Conservation (phyloP, 2,329 filamentous ascomycete species). For the Fusarium tuaranense region DNA sequence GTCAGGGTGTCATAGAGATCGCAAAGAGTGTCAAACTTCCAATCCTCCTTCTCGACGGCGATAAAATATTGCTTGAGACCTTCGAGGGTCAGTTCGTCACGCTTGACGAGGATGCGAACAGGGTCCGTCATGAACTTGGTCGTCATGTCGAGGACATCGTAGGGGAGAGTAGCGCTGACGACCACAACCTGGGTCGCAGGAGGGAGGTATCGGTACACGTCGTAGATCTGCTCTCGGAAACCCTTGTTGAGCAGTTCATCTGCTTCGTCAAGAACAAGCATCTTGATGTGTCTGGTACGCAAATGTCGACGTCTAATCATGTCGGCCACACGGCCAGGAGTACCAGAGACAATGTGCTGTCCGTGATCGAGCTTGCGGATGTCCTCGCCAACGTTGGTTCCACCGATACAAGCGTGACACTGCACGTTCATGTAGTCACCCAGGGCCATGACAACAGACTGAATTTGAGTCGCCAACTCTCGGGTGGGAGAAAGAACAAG, state of each 20-base stretch:
- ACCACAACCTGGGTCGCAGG: conserved; percentile 99
- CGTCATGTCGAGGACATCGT: conserved; percentile 98
- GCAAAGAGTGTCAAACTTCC: conserved; percentile 99
- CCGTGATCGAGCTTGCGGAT: conserved; percentile 98
- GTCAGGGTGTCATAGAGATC: conserved; percentile 99
- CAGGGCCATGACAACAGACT: conserved; percentile 99
- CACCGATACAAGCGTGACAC: conserved; percentile 98
- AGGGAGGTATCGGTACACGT: conserved; percentile 96
- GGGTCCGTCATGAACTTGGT: conserved; percentile 99
- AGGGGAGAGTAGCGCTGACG: conserved; percentile 94
- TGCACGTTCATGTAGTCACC: conserved; percentile 99
- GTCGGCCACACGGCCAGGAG: conserved; percentile 88
- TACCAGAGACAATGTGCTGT: conserved; percentile 97
- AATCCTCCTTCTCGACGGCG: conserved; percentile 98
- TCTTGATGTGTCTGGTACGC: conserved; percentile 72
- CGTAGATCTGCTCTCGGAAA: conserved; percentile 98
- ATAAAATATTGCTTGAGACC: conserved; percentile 99
- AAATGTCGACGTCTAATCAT: conserved; percentile 71
- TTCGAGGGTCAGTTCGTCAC: conserved; percentile 97
- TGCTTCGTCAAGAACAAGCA: conserved; percentile 72
- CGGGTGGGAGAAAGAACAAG: conserved; percentile 95
- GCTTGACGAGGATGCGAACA: conserved; percentile 96
- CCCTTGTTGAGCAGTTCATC: conserved; percentile 85
- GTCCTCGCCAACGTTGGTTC: conserved; percentile 97
- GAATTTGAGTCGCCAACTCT: conserved; percentile 97